Evolutionary conservation across 2,329 filamentous ascomycete species (phyloP), one percentile per base, ranked within the genome.

Genomic region (Pseudogymnoascus sp.): DNA sequence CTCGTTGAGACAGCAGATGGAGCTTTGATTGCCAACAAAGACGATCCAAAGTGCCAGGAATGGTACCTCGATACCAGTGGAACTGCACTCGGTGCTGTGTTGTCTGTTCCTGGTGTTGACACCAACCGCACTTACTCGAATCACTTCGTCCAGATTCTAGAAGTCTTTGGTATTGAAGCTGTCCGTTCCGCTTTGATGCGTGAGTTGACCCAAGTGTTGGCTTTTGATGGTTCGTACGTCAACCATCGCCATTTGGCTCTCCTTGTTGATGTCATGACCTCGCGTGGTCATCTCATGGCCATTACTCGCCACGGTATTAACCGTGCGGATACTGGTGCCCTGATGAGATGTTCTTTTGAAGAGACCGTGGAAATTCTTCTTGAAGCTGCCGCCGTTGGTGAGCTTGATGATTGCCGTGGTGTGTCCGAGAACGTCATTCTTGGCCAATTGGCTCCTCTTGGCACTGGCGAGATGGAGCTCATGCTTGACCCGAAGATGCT

Each of bases 261-360:
- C 37, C 82, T 99, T 61, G 92, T 95, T 67, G 94, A 99, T 78
- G 91, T 99, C 66, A 99, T 99, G 94, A 97, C 92, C 29, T 92
- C 95, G 71, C 86, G 94, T 71, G 94, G 94, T 68, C 88, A 89
- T 70, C 87, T 99, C 71, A 96, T 96, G 75, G 93, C 94, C 12
- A 93, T 99, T 66, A 99, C 94, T 62, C 90, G 94, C 77, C 94
- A 99, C 74, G 94, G 94, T 78, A 99, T 99, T 80, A 99, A 99
- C 80, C 87, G 94, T 70, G 91, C 93, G 26, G 94, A 99, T 73
- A 99, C 95, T 65, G 94, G 94, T 80, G 95, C 94, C 8, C 82
- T 99, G 70, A 99, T 99, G 94, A 89, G 94, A 75, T 99, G 95
- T 81, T 99, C 94, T 1, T 99, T 99, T 78, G 94, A 99, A 77